Conservation (phyloP, 129 eudicot genomes). For the Ambrosia trifida region DNA sequence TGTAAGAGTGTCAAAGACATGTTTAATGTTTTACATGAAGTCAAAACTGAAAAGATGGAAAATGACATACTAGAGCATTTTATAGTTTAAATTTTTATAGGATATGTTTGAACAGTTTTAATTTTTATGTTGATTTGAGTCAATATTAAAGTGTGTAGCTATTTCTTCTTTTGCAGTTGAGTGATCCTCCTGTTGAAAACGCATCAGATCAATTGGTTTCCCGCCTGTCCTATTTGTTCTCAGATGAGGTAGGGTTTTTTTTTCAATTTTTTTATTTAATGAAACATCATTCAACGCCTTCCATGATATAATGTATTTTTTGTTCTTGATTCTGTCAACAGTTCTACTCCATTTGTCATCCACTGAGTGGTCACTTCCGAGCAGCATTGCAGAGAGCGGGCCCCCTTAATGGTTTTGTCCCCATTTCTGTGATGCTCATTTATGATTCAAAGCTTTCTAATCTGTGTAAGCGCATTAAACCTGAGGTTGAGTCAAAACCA, state of each 20-base stretch:
- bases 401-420: constrained; percentile 56
- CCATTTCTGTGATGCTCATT: constrained; percentile 53
- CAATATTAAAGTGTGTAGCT: background rate
- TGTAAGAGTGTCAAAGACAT: background rate
- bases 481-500: constrained; percentile 55
- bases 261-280: background rate
- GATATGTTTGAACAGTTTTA: background rate
- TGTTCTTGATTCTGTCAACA: constrained; percentile 34
- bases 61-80: background rate
- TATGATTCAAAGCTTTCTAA: constrained; percentile 69
- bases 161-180: constrained; percentile 54
- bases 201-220: constrained; percentile 72
- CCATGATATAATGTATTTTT: constrained; percentile 12
- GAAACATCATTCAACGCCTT: background rate
- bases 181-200: constrained; percentile 58
- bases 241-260: constrained; percentile 57
- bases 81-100: background rate
- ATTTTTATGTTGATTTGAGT: background rate
- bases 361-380: constrained; percentile 87
- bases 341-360: constrained; percentile 70
- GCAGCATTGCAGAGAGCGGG: constrained; percentile 75
- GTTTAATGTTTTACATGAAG: background rate
- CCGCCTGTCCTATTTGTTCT: constrained; percentile 70
- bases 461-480: constrained; percentile 71
- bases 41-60: background rate